Percentiles rank a stretch among this genome's conserved stretches.
Evolutionary conservation across 176 grass and related monocot genomes (phyloP).

Genomic region (Sorghum bicolor): DNA sequence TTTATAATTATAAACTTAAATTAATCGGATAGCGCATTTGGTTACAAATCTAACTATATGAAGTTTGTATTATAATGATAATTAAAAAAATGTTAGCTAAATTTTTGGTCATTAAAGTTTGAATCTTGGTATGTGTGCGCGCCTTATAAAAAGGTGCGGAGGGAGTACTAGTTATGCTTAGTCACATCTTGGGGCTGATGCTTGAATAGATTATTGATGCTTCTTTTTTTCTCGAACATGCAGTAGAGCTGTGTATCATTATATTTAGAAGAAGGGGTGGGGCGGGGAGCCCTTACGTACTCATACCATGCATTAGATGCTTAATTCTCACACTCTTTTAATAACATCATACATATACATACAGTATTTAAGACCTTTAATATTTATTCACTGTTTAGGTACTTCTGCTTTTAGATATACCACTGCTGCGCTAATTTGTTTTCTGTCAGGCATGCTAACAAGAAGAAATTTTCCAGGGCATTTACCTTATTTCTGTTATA

Average conservation of each 20-base stretch:
- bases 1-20: not conserved
- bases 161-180: not conserved
- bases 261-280: too few species aligned
- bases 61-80: not conserved
- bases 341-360: not conserved
- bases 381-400: slow-evolving; percentile 18
- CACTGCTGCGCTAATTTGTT: not conserved
- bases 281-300: too few species aligned
- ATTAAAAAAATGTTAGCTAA: not conserved
- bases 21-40: not conserved
- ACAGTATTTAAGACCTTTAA: not conserved
- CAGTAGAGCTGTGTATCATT: too few species aligned
- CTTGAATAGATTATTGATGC: not conserved
- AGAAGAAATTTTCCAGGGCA: not conserved
- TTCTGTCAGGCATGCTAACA: not conserved
- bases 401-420: slow-evolving; percentile 3
- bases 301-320: not conserved
- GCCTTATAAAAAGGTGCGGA: not conserved
- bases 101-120: not conserved
- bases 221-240: too few species aligned
- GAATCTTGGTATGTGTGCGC: not conserved
- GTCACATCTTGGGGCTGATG: not conserved
- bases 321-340: not conserved
- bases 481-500: not conserved
- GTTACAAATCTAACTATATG: not conserved